Evolutionary conservation across 345 rosid genomes (phyloP).

Genomic region (Cardamine resedifolia): DNA sequence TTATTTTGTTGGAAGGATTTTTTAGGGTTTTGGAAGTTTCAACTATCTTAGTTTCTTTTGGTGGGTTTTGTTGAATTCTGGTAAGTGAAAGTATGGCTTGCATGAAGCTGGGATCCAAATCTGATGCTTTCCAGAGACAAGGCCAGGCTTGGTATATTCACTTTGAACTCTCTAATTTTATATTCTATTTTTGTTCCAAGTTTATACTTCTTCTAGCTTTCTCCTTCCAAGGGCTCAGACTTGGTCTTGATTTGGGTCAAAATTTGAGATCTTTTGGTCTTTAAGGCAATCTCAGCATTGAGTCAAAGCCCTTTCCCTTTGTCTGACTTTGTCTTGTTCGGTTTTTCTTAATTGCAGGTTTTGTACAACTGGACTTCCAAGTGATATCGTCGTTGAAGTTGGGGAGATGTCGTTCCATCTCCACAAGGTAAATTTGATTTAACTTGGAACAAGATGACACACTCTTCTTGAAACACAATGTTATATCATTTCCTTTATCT

Average conservation of each 20-base stretch:
- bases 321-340: slow-evolving; percentile 19
- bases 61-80: slow-evolving; percentile 14
- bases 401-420: slow-evolving; percentile 96
- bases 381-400: slow-evolving; percentile 87
- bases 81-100: slow-evolving; percentile 64
- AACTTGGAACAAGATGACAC: not conserved
- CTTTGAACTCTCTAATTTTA: slow-evolving; percentile 10
- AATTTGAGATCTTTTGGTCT: not conserved
- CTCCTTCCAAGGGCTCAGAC: not conserved
- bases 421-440: slow-evolving; percentile 73
- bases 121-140: slow-evolving; percentile 88
- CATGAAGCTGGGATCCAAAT: slow-evolving; percentile 89
- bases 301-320: slow-evolving; percentile 10
- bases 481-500: not conserved
- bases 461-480: slow-evolving; percentile 10
- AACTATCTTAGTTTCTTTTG: slow-evolving; percentile 9
- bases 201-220: not conserved
- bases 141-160: slow-evolving; percentile 95
- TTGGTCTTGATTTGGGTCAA: slow-evolving; percentile 21
- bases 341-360: slow-evolving; percentile 52
- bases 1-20: slow-evolving; percentile 6
- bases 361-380: slow-evolving; percentile 96
- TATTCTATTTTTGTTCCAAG: slow-evolving; percentile 2
- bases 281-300: not conserved
- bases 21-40: slow-evolving; percentile 19